phyloP scores from a whole-genome alignment of 1,284 basidiomycete species.

The Athelia psychrophila region DNA sequence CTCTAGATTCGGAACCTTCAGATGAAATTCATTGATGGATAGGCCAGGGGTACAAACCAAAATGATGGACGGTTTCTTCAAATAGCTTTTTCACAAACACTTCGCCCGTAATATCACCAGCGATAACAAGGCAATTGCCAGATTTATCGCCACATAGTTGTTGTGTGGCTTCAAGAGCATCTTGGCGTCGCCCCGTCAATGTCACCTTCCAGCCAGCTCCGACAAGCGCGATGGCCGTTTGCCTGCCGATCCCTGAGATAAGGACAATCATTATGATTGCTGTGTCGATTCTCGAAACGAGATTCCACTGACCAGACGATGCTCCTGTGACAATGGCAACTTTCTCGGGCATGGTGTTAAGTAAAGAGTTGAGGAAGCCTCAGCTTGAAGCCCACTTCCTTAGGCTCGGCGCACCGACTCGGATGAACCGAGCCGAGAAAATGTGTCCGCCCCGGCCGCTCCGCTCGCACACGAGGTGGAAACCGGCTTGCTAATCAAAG shows the following conservation, averaged over 20 bases:
- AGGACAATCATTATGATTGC: no score
- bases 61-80: conserved; percentile 33
- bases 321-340: neutral
- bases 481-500: no score
- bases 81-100: conserved; percentile 62
- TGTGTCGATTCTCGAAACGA: no score
- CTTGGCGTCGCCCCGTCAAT: conserved; percentile 53
- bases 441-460: no score
- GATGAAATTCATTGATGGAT: neutral
- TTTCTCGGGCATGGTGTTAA: neutral
- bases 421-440: no score
- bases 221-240: conserved; percentile 45
- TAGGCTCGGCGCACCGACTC: no score
- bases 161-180: conserved; percentile 59
- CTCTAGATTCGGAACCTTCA: conserved; percentile 32
- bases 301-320: neutral
- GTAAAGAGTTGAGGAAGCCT: no score
- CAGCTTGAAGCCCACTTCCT: no score
- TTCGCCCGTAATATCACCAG: conserved; percentile 66
- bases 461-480: no score
- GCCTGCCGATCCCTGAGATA: conserved; percentile 33
- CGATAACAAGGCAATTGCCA: conserved; percentile 37
- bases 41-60: conserved; percentile 55
- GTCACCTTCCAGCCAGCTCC: conserved; percentile 59
- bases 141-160: conserved; percentile 40